These are phyloP conservation scores for Selaginella moellendorffii DNA, from an alignment of 75 land plant genomes.

Conservation along the genomic window DNA sequence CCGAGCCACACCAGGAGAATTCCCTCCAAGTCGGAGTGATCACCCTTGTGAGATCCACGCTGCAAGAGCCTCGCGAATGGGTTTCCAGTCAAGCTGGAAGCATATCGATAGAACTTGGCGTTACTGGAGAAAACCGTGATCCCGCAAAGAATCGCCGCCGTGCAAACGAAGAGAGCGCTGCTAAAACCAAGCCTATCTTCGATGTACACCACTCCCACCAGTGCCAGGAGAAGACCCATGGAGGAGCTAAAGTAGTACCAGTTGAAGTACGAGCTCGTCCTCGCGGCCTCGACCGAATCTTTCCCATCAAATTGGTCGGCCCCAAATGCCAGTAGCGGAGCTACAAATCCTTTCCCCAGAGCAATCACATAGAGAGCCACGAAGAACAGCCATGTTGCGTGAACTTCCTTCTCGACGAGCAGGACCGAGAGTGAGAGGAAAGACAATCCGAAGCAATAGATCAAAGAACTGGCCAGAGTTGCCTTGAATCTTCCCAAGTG, in stretches of 20 bases:
- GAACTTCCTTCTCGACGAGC: neutral
- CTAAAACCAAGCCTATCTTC: neutral
- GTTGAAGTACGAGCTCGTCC: conserved; percentile 60
- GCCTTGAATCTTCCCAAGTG: neutral
- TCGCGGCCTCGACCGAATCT: conserved; percentile 25
- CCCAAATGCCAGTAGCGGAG: conserved; percentile 29
- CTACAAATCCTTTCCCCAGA: conserved; percentile 24
- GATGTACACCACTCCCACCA: neutral
- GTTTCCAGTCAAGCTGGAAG: neutral
- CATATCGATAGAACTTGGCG: neutral
- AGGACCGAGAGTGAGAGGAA: neutral
- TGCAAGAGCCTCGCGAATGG: neutral
- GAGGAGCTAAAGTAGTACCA: conserved; percentile 47
- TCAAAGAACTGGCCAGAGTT: neutral
- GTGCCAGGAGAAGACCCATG: neutral
- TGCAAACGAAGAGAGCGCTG: neutral
- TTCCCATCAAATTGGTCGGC: conserved; percentile 42
- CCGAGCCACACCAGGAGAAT: neutral
- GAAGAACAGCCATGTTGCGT: conserved; percentile 17
- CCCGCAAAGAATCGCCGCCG: neutral
- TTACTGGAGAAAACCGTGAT: neutral
- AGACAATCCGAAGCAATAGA: neutral
- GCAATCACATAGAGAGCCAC: conserved; percentile 40
- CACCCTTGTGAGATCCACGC: neutral
- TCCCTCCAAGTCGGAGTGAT: neutral